phyloP scores from a whole-genome alignment of 345 rosid genomes.

The Xanthoceras sorbifolium region DNA sequence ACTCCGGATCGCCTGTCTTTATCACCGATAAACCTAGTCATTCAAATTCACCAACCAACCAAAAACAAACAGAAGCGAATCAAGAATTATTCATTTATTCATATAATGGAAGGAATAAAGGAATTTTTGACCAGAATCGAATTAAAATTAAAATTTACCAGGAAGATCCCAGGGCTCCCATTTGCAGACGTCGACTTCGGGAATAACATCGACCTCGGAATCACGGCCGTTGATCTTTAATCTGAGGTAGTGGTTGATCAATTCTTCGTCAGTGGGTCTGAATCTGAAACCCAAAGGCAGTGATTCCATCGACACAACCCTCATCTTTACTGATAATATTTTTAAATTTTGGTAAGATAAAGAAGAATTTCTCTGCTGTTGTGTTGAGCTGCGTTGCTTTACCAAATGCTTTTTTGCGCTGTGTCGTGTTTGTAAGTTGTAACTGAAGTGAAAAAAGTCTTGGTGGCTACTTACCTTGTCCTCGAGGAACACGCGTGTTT shows the following conservation, averaged over 20 bases:
- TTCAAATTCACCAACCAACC: slow-evolving; percentile 1
- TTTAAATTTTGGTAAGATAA: too few species aligned
- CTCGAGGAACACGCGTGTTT: slow-evolving; percentile 1
- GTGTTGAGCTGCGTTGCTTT: too few species aligned
- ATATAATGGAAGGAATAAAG: slow-evolving; percentile 1
- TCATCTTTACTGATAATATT: slow-evolving; percentile 34
- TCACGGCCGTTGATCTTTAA: slow-evolving; percentile 84
- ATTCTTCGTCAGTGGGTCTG: slow-evolving; percentile 91
- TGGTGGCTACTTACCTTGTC: too few species aligned
- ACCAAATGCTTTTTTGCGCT: not conserved
- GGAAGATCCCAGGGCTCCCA: slow-evolving; percentile 99
- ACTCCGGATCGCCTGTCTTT: slow-evolving; percentile 83
- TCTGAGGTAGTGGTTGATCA: slow-evolving; percentile 81
- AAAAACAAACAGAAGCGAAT: slow-evolving; percentile 5
- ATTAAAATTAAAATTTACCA: slow-evolving; percentile 34
- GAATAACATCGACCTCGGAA: slow-evolving; percentile 74
- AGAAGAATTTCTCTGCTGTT: too few species aligned
- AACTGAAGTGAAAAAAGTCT: too few species aligned
- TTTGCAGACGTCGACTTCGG: slow-evolving; percentile 89
- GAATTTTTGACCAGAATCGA: slow-evolving; percentile 4
- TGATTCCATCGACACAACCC: slow-evolving; percentile 47
- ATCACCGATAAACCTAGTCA: slow-evolving; percentile 69
- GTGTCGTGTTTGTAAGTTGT: too few species aligned
- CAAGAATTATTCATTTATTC: slow-evolving; percentile 18
- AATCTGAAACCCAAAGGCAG: slow-evolving; percentile 88